Evolutionary conservation across 1,284 basidiomycete species (phyloP).

Genomic region (Cryptococcus sp.): DNA sequence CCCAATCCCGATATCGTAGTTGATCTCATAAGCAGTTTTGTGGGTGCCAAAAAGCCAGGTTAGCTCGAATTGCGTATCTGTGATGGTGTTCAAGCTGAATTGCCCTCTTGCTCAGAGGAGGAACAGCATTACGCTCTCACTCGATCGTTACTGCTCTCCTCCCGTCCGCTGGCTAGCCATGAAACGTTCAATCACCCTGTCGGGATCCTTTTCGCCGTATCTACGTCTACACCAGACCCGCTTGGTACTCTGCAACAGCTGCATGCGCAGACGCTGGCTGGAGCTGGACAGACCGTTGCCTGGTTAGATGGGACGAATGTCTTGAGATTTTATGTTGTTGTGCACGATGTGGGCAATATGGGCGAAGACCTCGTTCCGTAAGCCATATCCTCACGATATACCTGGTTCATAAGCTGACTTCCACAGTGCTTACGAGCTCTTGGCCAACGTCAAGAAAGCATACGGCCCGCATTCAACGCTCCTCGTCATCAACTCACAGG

Average conservation of each 20-base stretch:
- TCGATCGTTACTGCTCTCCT: constrained; percentile 47
- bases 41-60: constrained; percentile 36
- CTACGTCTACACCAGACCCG: constrained; percentile 46
- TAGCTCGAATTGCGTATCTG: constrained; percentile 4
- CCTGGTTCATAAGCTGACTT: background rate
- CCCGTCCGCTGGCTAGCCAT: constrained; percentile 45
- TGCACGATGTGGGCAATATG: constrained; percentile 48
- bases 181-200: constrained; percentile 54
- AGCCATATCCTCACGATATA: constrained; percentile 8
- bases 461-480: constrained; percentile 53
- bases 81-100: background rate
- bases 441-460: constrained; percentile 46
- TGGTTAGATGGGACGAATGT: constrained; percentile 49
- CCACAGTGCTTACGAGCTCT: constrained; percentile 40
- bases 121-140: constrained; percentile 50
- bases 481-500: constrained; percentile 49
- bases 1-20: constrained; percentile 49
- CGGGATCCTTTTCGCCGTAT: constrained; percentile 48
- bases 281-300: constrained; percentile 37
- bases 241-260: constrained; percentile 40
- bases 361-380: constrained; percentile 43
- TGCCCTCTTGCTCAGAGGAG: constrained; percentile 35
- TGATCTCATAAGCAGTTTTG: constrained; percentile 44
- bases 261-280: constrained; percentile 32
- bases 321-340: constrained; percentile 50